Evolutionary conservation across 1,139 yeast genomes (phyloP).

Genomic region (Yamadazyma sp.): DNA sequence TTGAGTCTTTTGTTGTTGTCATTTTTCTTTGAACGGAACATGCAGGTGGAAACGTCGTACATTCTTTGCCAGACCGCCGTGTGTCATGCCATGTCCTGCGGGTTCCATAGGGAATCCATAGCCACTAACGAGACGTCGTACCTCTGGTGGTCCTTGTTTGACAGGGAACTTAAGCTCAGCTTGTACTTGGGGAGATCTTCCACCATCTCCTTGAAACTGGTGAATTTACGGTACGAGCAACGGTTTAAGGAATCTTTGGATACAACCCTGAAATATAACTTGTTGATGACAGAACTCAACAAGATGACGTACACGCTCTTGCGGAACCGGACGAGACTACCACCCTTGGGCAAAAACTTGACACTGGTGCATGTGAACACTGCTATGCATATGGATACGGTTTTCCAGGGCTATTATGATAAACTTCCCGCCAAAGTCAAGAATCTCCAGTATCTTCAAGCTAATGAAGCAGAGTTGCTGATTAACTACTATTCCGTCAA

Average conservation of each 20-base stretch:
- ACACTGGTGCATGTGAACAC: slow-evolving; percentile 7
- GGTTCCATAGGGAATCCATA: slow-evolving; percentile 37
- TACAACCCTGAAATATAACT: slow-evolving; percentile 5
- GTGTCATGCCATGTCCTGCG: slow-evolving; percentile 45
- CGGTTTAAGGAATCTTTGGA: slow-evolving; percentile 3
- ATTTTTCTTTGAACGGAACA: slow-evolving; percentile 39
- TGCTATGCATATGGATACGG: slow-evolving; percentile 4
- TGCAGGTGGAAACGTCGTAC: slow-evolving; percentile 46
- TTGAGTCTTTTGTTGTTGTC: slow-evolving; percentile 38
- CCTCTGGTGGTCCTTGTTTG: slow-evolving; percentile 18
- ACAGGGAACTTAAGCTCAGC: slow-evolving; percentile 13
- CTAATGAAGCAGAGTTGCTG: slow-evolving; percentile 9
- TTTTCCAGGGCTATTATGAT: slow-evolving; percentile 5
- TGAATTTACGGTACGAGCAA: slow-evolving; percentile 8
- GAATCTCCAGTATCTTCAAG: background rate
- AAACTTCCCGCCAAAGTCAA: slow-evolving; percentile 3
- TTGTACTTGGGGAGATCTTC: slow-evolving; percentile 16
- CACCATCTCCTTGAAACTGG: slow-evolving; percentile 10
- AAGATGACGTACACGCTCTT: slow-evolving; percentile 9
- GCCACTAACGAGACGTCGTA: slow-evolving; percentile 17
- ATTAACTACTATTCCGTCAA: slow-evolving; percentile 5
- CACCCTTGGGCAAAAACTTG: slow-evolving; percentile 4
- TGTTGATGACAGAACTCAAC: slow-evolving; percentile 9
- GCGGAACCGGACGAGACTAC: slow-evolving; percentile 7
- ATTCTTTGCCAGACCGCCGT: slow-evolving; percentile 40